Percentiles rank a stretch among this genome's conserved stretches.
phyloP scores from a whole-genome alignment of 805 yeast genomes.

The Phaffomyces opuntiae region DNA sequence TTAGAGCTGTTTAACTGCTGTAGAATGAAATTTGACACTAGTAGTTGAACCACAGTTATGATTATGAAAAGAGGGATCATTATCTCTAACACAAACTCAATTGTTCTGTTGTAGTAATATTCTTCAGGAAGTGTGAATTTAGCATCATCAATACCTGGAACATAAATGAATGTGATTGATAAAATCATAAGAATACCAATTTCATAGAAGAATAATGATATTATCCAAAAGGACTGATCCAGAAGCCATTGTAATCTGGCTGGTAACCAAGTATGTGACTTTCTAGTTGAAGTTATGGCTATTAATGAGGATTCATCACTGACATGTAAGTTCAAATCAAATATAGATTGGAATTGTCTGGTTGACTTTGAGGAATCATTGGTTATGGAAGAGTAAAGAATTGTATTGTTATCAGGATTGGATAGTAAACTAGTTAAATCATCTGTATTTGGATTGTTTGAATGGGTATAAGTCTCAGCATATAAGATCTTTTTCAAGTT shows the following conservation, averaged over 20 bases:
- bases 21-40: not conserved
- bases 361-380: not conserved
- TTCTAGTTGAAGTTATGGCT: conserved; percentile 7
- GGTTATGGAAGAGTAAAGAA: not conserved
- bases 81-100: conserved; percentile 23
- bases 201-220: conserved; percentile 15
- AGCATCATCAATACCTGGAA: conserved; percentile 27
- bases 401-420: not conserved
- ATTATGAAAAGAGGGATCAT: conserved; percentile 26
- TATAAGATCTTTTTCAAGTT: conserved; percentile 14
- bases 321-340: not conserved
- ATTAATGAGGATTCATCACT: conserved; percentile 2
- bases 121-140: conserved; percentile 25
- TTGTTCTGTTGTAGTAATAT: conserved; percentile 27
- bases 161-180: conserved; percentile 35
- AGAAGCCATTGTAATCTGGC: conserved; percentile 8
- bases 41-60: conserved; percentile 7
- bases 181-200: conserved; percentile 30
- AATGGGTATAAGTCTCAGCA: conserved; percentile 7
- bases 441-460: not conserved
- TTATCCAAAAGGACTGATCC: conserved; percentile 8
- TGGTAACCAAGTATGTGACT: conserved; percentile 10
- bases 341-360: not conserved
- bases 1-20: not conserved
- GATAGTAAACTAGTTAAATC: not conserved